Evolutionary conservation across 129 eudicot species (phyloP).

Genomic region (Arctium lappa): DNA sequence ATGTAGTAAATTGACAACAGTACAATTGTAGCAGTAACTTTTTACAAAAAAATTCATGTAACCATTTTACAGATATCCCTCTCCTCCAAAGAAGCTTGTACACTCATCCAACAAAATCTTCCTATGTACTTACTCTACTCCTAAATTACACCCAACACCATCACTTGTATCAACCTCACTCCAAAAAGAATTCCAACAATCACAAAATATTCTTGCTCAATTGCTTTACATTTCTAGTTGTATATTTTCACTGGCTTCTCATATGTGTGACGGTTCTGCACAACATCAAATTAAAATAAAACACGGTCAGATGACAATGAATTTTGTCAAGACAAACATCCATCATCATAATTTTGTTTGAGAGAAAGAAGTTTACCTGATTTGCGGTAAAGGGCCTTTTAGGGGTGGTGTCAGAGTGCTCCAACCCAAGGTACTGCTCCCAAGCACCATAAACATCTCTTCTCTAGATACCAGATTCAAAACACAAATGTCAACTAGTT

Average conservation of each 20-base stretch:
- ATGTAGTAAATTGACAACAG: background rate
- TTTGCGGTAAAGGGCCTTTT: conserved; percentile 64
- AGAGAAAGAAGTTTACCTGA: conserved; percentile 52
- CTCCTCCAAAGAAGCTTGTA: conserved; percentile 1
- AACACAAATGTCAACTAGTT: conserved; percentile 3
- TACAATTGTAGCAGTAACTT: background rate
- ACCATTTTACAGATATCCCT: conserved; percentile 12
- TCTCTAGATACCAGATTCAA: conserved; percentile 42
- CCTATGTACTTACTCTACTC: conserved; percentile 25
- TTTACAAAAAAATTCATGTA: background rate
- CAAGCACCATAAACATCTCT: conserved; percentile 93
- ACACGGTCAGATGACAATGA: background rate
- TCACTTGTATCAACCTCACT: background rate
- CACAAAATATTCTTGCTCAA: conserved; percentile 2
- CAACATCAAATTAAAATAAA: background rate
- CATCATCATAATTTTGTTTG: background rate
- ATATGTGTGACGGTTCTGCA: conserved; percentile 93
- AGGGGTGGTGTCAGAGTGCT: conserved; percentile 81
- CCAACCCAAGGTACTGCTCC: conserved; percentile 98
- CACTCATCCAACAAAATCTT: conserved; percentile 21
- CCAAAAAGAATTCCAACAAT: conserved; percentile 29
- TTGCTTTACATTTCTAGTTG: conserved; percentile 50
- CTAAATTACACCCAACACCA: conserved; percentile 22
- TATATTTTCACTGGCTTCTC: conserved; percentile 98
- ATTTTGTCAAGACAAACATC: too few relatives aligned